A percentile compares a stretch with the other conserved stretches of the same genome.
Evolutionary conservation across 1,284 basidiomycete species (phyloP).

Genomic region (Ceratobasidium sp.): DNA sequence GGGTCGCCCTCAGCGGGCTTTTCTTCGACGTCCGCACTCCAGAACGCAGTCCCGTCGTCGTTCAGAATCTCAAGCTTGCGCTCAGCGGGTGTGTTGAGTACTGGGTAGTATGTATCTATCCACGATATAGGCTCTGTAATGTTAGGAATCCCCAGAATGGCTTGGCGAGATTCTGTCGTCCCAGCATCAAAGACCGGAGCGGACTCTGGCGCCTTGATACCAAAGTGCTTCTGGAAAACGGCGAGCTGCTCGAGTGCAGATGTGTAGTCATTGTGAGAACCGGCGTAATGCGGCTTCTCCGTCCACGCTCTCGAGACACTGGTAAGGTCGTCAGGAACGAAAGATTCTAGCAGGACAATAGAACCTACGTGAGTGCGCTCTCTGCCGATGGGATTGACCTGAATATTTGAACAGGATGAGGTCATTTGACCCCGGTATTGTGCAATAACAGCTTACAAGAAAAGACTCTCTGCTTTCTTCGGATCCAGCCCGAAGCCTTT

Average conservation of each 20-base stretch:
- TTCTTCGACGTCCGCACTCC: constrained; percentile 79
- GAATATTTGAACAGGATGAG: constrained; percentile 19
- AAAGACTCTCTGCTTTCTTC: constrained; percentile 48
- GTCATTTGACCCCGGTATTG: neutral
- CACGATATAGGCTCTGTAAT: constrained; percentile 72
- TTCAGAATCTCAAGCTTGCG: constrained; percentile 72
- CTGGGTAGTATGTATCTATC: constrained; percentile 87
- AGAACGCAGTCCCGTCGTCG: constrained; percentile 68
- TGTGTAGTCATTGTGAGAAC: constrained; percentile 72
- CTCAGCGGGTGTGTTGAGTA: constrained; percentile 81
- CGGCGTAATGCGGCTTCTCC: constrained; percentile 78
- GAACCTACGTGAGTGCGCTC: constrained; percentile 61
- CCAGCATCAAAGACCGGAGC: constrained; percentile 76
- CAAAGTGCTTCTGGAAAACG: constrained; percentile 73
- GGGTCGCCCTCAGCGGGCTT: constrained; percentile 73
- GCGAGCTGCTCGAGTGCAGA: constrained; percentile 74
- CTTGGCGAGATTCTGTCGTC: constrained; percentile 70
- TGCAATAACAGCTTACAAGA: constrained; percentile 53
- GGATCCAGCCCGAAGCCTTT: constrained; percentile 46
- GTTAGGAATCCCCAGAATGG: constrained; percentile 68
- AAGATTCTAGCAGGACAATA: neutral
- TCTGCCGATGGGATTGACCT: constrained; percentile 71
- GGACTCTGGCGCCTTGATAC: constrained; percentile 61
- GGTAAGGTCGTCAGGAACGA: constrained; percentile 47
- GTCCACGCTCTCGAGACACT: constrained; percentile 71